Conservation (phyloP, 345 rosid species). For the Aethionema arabicum region DNA sequence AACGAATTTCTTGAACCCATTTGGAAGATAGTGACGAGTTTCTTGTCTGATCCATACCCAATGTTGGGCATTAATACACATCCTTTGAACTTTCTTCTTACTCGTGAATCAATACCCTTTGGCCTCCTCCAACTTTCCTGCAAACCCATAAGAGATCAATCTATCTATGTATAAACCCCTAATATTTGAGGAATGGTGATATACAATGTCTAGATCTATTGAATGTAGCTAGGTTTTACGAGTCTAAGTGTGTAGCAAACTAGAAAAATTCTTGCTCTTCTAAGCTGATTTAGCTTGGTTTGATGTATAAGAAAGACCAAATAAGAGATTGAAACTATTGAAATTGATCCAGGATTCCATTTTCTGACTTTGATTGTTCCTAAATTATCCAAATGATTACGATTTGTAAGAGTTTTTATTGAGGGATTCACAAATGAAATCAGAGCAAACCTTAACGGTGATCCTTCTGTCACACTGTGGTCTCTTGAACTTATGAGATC, state of each 20-base stretch:
- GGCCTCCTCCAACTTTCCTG: constrained; percentile 85
- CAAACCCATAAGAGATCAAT: not conserved
- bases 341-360: not conserved
- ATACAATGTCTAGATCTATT: not conserved
- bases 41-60: constrained; percentile 67
- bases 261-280: too few relatives aligned
- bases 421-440: not conserved
- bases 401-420: not conserved
- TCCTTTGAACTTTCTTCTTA: constrained; percentile 77
- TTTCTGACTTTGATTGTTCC: not conserved
- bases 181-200: not conserved
- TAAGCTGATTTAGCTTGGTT: too few relatives aligned
- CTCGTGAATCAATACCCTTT: constrained; percentile 84
- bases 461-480: constrained; percentile 68
- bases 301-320: too few relatives aligned
- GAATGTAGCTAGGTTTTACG: not conserved
- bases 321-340: not conserved
- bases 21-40: constrained; percentile 71
- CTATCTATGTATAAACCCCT: not conserved
- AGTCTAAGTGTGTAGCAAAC: too few relatives aligned
- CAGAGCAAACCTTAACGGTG: constrained; percentile 45
- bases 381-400: not conserved
- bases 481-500: constrained; percentile 63
- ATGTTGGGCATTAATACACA: constrained; percentile 63
- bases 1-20: constrained; percentile 81